Percentiles rank a stretch among this genome's conserved stretches.
Evolutionary conservation across 2,329 filamentous ascomycete species (phyloP).

Genomic region (Acephala macrosclerotiorum): DNA sequence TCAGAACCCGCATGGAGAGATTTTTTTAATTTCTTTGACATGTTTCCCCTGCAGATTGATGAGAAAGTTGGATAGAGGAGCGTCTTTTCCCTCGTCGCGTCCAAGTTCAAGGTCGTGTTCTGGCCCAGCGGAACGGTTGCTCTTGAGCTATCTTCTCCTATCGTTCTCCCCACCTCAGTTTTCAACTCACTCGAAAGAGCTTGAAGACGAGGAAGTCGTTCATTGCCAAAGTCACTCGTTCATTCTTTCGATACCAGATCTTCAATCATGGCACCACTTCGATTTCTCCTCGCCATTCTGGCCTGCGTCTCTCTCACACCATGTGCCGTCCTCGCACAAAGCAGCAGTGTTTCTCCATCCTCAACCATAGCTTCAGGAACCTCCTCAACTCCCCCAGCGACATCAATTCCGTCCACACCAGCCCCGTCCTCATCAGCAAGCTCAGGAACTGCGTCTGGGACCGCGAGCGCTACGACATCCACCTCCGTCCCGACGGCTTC

Average conservation of each 20-base stretch:
- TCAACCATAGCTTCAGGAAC: not conserved
- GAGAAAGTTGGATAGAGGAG: not conserved
- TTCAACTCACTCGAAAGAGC: not conserved
- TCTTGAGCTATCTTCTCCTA: not conserved
- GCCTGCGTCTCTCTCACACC: not conserved
- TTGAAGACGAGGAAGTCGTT: not conserved
- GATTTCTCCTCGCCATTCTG: not conserved
- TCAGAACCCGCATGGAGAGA: too few relatives aligned
- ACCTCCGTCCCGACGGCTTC: slow-evolving; percentile 16
- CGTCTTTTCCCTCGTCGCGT: not conserved
- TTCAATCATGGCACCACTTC: not conserved
- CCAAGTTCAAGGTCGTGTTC: not conserved
- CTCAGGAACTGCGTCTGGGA: slow-evolving; percentile 6
- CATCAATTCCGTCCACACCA: slow-evolving; percentile 1
- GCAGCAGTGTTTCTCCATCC: not conserved
- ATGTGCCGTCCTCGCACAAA: not conserved
- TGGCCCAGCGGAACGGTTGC: not conserved
- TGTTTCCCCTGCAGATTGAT: too few relatives aligned
- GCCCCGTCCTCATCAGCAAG: not conserved
- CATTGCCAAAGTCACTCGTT: slow-evolving; percentile 1
- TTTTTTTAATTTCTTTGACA: too few relatives aligned
- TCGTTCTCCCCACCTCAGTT: not conserved
- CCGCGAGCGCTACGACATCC: not conserved
- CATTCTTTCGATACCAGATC: not conserved
- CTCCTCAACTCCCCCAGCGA: not conserved